phyloP scores from a whole-genome alignment of 192 early-diverging fungal genomes.

The Coemansia sp. region DNA sequence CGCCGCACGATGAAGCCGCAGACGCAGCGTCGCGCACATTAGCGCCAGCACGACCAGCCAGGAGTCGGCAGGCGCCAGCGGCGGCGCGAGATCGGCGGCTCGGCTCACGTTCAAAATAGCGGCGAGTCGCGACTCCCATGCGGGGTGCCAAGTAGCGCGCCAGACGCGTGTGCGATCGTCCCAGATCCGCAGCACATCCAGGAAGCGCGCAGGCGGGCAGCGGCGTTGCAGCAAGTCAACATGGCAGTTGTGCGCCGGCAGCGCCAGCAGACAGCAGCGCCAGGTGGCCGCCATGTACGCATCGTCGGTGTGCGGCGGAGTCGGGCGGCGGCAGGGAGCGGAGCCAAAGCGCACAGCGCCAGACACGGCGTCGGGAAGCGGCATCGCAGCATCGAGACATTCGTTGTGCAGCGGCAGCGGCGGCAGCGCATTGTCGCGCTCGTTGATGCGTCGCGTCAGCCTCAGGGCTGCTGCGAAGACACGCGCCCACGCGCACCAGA shows the following conservation, averaged over 20 bases:
- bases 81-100: neutral
- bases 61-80: neutral
- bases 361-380: neutral
- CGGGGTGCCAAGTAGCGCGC: conserved; percentile 22
- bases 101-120: neutral
- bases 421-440: conserved; percentile 1
- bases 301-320: neutral
- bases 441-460: conserved; percentile 11
- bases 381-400: conserved; percentile 35
- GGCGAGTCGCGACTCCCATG: conserved; percentile 26
- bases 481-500: conserved; percentile 39
- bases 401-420: conserved; percentile 37
- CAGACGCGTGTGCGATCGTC: conserved; percentile 15
- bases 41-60: conserved; percentile 23
- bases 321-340: neutral
- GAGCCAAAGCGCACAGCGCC: conserved; percentile 15
- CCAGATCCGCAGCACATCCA: conserved; percentile 24
- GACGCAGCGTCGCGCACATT: conserved; percentile 24
- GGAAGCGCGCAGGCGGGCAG: conserved; percentile 5
- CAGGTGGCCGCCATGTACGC: conserved; percentile 23
- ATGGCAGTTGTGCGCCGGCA: conserved; percentile 25
- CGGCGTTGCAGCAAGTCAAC: conserved; percentile 17
- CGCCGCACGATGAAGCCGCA: conserved; percentile 28
- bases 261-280: conserved; percentile 22
- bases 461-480: conserved; percentile 27